A percentile compares a stretch with the other conserved stretches of the same genome.
These are phyloP conservation scores for Kewa caespitosa DNA, from an alignment of 179 eudicot genomes.

Conservation along the genomic window DNA sequence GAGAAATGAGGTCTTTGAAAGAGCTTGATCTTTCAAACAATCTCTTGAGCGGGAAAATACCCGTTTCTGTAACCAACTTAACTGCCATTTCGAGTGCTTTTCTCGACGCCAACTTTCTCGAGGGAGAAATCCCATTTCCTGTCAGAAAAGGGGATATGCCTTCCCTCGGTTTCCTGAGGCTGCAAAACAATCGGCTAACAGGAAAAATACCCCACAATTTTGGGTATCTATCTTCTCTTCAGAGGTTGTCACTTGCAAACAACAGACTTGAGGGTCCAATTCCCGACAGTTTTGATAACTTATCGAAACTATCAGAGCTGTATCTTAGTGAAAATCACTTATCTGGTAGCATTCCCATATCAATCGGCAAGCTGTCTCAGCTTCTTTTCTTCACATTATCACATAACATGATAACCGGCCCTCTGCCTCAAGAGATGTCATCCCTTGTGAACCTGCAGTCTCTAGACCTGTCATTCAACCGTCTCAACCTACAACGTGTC, in stretches of 20 bases:
- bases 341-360: conserved; percentile 47
- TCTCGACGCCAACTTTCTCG: conserved; percentile 46
- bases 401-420: conserved; percentile 44
- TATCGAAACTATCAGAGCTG: conserved; percentile 34
- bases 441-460: conserved; percentile 39
- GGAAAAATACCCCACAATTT: conserved; percentile 45
- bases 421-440: conserved; percentile 51
- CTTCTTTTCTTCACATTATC: conserved; percentile 38
- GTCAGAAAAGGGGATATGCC: conserved; percentile 39
- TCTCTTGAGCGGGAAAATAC: conserved; percentile 39
- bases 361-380: conserved; percentile 41
- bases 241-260: conserved; percentile 44
- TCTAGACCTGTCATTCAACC: conserved; percentile 53
- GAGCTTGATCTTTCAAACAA: conserved; percentile 55
- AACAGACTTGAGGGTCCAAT: conserved; percentile 54
- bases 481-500: conserved; percentile 32
- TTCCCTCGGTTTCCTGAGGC: conserved; percentile 46
- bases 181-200: conserved; percentile 49
- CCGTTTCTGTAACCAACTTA: conserved; percentile 42
- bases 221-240: conserved; percentile 42
- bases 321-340: conserved; percentile 46
- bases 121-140: conserved; percentile 56
- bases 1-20: conserved; percentile 31
- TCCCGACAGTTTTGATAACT: conserved; percentile 46
- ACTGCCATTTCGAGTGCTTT: conserved; percentile 30